Evolutionary conservation across 2,329 filamentous ascomycete species (phyloP), one percentile per base, ranked within the genome.

Genomic region (Westerdykella aurantiaca): DNA sequence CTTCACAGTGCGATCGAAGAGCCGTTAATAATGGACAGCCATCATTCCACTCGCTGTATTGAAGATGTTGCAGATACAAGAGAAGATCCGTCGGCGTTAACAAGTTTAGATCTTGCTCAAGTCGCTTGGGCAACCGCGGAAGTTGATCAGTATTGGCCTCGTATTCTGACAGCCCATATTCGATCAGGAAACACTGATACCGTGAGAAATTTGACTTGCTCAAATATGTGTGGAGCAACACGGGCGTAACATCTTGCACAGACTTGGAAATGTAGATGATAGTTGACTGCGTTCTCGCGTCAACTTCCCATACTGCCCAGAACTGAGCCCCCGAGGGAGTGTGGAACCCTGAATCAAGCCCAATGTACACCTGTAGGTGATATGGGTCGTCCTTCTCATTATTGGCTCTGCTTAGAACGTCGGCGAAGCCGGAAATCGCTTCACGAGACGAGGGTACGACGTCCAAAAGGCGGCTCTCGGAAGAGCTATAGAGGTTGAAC

Each of bases 301-400:
- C 60, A 1, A 56, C 34, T 45, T 68, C 64, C 53, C 57, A 66
- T 11, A 68, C 56, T 13, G 60, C 50, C 64, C 64, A 68, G 37
- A 66, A 66, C 38, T 66, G 63, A 13, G 50, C 51, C 7, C 57
- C 59, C 13, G 46, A 47, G 5, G 64, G 61, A 10, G 58, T 63
- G 34, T 63, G 63, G 21, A 67, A 67, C 0, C 64, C 64, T n/a
- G 64, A 68, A 42, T 67, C 63, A n/a, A 68, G 59, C 14, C 62
- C 62, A 41, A 47, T 46, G 34, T 56, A 66, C 12, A 65, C 60
- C 33, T 61, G 58, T 2, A 66, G 38, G 34, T 61, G 56, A 22
- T 63, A 57, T 5, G 45, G 46, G 38, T 63, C 59, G 25, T 64
- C 56, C 1, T 42, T 46, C 31, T 65, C 60, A 37, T 64, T 57